Conservation (phyloP, 805 yeast species). For the Pichia gijzeniarum region DNA sequence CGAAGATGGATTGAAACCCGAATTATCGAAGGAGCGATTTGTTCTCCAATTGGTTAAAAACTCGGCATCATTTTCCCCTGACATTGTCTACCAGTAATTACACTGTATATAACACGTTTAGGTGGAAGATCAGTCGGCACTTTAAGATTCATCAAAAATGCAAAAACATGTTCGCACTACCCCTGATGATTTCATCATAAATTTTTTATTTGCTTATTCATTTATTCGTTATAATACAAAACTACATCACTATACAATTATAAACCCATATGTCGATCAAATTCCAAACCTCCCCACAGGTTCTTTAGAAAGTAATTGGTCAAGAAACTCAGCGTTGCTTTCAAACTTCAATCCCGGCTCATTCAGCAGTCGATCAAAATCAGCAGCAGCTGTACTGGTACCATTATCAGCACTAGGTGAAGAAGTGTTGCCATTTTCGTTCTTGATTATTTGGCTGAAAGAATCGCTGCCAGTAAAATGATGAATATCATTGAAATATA, state of each 20-base stretch:
- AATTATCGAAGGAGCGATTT: conserved; percentile 10
- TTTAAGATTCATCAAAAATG: too few species aligned
- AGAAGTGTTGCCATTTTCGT: not conserved
- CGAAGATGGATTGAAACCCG: conserved; percentile 9
- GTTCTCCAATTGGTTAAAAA: conserved; percentile 27
- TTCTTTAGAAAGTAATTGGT: conserved; percentile 14
- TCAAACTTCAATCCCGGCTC: conserved; percentile 6
- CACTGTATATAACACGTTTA: too few species aligned
- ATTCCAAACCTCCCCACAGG: not conserved
- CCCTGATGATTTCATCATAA: too few species aligned
- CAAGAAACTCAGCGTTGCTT: conserved; percentile 12
- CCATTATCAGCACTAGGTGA: not conserved
- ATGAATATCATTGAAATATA: not conserved
- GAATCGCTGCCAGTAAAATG: too few species aligned
- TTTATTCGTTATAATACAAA: not conserved
- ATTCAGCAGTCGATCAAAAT: not conserved
- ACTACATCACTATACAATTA: too few species aligned
- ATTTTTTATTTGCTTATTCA: too few species aligned
- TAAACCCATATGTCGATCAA: not conserved
- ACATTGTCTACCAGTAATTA: too few species aligned
- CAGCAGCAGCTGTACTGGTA: not conserved
- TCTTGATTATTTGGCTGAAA: too few species aligned
- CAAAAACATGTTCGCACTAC: not conserved
- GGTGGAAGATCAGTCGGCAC: too few species aligned
- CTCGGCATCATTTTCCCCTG: conserved; percentile 18